These are phyloP conservation scores for Zymoseptoria brevis DNA, from an alignment of 2,329 filamentous ascomycete genomes.

Conservation along the genomic window DNA sequence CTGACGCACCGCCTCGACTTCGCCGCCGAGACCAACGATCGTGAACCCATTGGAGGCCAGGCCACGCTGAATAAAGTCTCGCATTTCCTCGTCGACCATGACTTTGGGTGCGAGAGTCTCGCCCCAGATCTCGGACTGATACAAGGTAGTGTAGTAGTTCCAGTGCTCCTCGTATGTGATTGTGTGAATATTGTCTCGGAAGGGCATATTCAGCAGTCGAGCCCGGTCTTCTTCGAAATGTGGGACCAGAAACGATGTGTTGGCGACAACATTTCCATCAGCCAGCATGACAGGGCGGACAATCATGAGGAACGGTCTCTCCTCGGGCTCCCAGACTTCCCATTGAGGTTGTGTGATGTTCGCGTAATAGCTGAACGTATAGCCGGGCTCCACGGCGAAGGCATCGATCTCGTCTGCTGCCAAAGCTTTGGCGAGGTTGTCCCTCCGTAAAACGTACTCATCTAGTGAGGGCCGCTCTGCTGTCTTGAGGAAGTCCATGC, in stretches of 20 bases:
- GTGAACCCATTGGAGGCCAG: slow-evolving; percentile 47
- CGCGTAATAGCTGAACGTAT: slow-evolving; percentile 57
- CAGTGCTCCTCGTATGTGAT: slow-evolving; percentile 58
- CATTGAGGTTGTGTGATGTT: slow-evolving; percentile 55
- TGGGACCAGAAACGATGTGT: slow-evolving; percentile 52
- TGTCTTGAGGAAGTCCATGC: slow-evolving; percentile 43
- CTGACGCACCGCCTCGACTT: slow-evolving; percentile 52
- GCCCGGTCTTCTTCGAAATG: slow-evolving; percentile 55
- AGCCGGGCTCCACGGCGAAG: slow-evolving; percentile 56
- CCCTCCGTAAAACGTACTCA: slow-evolving; percentile 49
- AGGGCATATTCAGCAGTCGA: slow-evolving; percentile 51
- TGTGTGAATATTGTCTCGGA: slow-evolving; percentile 43
- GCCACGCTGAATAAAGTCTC: slow-evolving; percentile 55
- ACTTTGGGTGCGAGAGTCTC: slow-evolving; percentile 32
- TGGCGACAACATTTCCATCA: slow-evolving; percentile 41
- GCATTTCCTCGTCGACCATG: slow-evolving; percentile 59
- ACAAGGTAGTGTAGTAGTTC: slow-evolving; percentile 53
- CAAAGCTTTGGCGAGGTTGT: slow-evolving; percentile 51
- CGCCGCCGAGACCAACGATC: slow-evolving; percentile 46
- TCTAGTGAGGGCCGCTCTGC: slow-evolving; percentile 41
- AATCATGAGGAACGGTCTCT: slow-evolving; percentile 56
- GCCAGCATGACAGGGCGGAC: slow-evolving; percentile 39
- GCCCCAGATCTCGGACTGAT: slow-evolving; percentile 16
- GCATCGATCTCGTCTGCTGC: slow-evolving; percentile 46
- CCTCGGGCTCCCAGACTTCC: slow-evolving; percentile 59